Evolutionary conservation across 139 green algal species (phyloP), one percentile per base, ranked within the genome.

Genomic region (Gonium pectorale): DNA sequence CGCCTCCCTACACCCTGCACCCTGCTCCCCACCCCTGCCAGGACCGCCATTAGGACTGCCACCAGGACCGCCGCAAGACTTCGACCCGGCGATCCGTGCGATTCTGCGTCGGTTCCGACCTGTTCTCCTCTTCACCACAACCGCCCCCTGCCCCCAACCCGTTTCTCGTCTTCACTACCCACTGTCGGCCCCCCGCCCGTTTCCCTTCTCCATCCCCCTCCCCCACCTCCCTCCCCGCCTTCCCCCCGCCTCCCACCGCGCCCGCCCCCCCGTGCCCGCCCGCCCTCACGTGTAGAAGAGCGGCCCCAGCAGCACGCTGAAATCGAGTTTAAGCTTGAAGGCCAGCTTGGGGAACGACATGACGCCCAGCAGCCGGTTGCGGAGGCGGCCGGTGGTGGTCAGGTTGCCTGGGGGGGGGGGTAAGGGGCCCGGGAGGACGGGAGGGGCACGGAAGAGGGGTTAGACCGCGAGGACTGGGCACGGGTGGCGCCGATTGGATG

Each of bases 291-390:
- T 91, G 89, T 94, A 97, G 88, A 98, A 97, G 24, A 98, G 89
- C 2, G 95, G 94, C 0, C 95, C 95, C 54, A 98, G 87, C 11
- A 98, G 79, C 0, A 86, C 91, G 29, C 80, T 86, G 82, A 98
- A 96, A 86, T 98, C 94, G 17, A 98, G 86, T 26, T 71, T 83
- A 17, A 98, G 79, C 43, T 78, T 87, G n/a, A 82, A 92, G 13
- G 46, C 80, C 2, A 40, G 40, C 85, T 94, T 95, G 60, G 93
- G 94, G 41, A 92, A 90, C 29, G 91, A 80, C 87, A 92, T 93
- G 29, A 93, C 35, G 33, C 87, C 91, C 52, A 92, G 52, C 44
- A 85, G 64, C 24, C 44, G 62, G 75, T 82, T 82, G n/a, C 75
- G 75, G 3, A 72, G 31, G 77, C 31, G 43, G 43, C 44, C 22